Conservation (phyloP, 2,329 filamentous ascomycete genomes). For the Bipolaris cookei region DNA sequence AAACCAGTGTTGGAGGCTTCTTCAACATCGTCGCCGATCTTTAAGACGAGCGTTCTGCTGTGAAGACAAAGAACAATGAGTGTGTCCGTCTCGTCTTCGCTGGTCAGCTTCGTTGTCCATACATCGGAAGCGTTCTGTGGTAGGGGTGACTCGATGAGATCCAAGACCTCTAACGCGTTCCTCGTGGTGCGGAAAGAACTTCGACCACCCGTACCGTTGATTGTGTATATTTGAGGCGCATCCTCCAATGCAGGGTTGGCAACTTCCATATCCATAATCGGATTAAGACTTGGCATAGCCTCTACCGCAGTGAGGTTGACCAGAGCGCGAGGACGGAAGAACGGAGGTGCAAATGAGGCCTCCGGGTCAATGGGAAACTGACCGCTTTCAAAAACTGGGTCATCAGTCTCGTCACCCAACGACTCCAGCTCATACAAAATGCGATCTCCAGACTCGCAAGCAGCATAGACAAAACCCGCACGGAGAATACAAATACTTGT, state of each 20-base stretch:
- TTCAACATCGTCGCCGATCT: slow-evolving; percentile 95
- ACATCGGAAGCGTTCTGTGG: slow-evolving; percentile 88
- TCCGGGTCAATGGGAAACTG: slow-evolving; percentile 77
- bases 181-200: slow-evolving; percentile 92
- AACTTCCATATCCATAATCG: slow-evolving; percentile 88
- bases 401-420: slow-evolving; percentile 91
- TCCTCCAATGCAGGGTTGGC: slow-evolving; percentile 91
- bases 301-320: slow-evolving; percentile 87
- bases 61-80: slow-evolving; percentile 96
- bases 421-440: slow-evolving; percentile 98
- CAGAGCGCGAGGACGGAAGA: slow-evolving; percentile 79
- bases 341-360: slow-evolving; percentile 76
- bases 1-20: slow-evolving; percentile 95
- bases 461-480: slow-evolving; percentile 92
- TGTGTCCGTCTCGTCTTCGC: slow-evolving; percentile 83
- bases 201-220: slow-evolving; percentile 85
- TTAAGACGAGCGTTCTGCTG: slow-evolving; percentile 87
- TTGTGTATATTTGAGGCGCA: slow-evolving; percentile 92
- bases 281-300: slow-evolving; percentile 86
- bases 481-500: slow-evolving; percentile 90
- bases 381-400: slow-evolving; percentile 84
- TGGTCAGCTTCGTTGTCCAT: slow-evolving; percentile 90
- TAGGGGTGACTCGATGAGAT: slow-evolving; percentile 93
- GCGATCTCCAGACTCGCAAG: slow-evolving; percentile 90
- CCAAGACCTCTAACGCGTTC: slow-evolving; percentile 89